Evolutionary conservation across 225 moss, liverwort and hornwort species (phyloP).

Genomic region (Pseudoscleropodium purum): DNA sequence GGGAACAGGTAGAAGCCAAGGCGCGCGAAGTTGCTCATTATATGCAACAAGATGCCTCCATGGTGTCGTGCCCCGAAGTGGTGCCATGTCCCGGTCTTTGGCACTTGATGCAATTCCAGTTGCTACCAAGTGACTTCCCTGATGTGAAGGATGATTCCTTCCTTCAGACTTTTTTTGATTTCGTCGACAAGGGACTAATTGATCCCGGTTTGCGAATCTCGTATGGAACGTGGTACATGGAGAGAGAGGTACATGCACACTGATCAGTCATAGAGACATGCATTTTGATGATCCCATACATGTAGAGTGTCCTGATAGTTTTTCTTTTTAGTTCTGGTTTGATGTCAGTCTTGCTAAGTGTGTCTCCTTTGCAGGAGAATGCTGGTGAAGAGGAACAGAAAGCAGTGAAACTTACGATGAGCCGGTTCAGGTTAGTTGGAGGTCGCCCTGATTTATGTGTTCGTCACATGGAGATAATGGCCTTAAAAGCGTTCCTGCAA

Average conservation of each 20-base stretch:
- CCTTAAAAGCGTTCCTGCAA: conserved; percentile 25
- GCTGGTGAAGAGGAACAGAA: conserved; percentile 31
- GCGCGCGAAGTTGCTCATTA: conserved; percentile 30
- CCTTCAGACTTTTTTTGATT: conserved; percentile 23
- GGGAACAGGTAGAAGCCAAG: conserved; percentile 47
- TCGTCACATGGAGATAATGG: conserved; percentile 18
- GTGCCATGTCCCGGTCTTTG: conserved; percentile 50
- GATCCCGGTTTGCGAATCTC: conserved; percentile 35
- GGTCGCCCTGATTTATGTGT: conserved; percentile 27
- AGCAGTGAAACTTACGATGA: conserved; percentile 41
- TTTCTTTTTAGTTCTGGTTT: background rate
- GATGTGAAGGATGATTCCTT: conserved; percentile 33
- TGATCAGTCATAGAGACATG: background rate
- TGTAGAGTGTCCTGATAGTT: background rate
- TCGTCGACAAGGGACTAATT: conserved; percentile 34
- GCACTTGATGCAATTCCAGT: conserved; percentile 58
- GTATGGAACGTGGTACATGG: conserved; percentile 56
- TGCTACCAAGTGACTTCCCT: conserved; percentile 52
- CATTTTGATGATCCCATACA: background rate
- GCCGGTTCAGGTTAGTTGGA: conserved; percentile 31
- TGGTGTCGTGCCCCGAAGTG: conserved; percentile 18
- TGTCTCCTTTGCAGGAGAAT: conserved; percentile 14
- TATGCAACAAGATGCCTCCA: conserved; percentile 20
- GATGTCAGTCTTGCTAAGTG: background rate
- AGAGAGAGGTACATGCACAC: conserved; percentile 33